Base-by-base conservation (phyloP, 2,329 filamentous ascomycete species). In the Hypocreales sp. region DNA sequence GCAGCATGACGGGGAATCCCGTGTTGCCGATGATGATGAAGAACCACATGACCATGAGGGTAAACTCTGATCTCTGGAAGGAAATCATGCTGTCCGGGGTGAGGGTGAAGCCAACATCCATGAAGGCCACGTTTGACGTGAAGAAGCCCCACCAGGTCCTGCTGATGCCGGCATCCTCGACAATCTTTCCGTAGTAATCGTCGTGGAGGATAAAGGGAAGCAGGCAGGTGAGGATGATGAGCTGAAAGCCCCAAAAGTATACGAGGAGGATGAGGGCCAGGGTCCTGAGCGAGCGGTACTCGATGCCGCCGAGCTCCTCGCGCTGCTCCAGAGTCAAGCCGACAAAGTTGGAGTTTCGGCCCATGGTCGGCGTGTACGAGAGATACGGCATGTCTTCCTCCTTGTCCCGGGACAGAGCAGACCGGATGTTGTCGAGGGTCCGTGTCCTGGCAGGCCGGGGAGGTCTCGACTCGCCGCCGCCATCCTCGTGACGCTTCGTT, bases 21-120 rank as follows among this genome's bases (percentile, higher is more conserved):
- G 87, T 95, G 44, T 95, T 95, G 30, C 87, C 87, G 34, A 93
- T 83, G 34, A 95, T 73, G 45, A 95, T 90, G 22, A 95, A 66
- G 40, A 92, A 92, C 6, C 73, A 72, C 53, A 84, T 72, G 23
- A 90, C 47, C 14, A 94, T 59, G 24, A 95, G 60, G 1, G 79
- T 73, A 40, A 82, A 79, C 6, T 79, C 60, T 1, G 83, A 81
- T 7, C 60, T 67, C 40, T 82, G 74, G 50, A 95, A 95, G 0
- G 82, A 87, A 22, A 73, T 67, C 84, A 98, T 94, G 39, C 84
- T 94, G 53, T 95, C 81, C 0, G 86, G 79, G 0, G 84, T 95
- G 37, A 98, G 59, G 2, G 86, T 87, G 41, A 84, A 87, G 8
- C 90, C 90, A n/a, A 95, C 57, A 56, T 98, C 87, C 53, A 87